Conservation (phyloP, 352 stramenopile species). For the Thraustochytrium striatum region DNA sequence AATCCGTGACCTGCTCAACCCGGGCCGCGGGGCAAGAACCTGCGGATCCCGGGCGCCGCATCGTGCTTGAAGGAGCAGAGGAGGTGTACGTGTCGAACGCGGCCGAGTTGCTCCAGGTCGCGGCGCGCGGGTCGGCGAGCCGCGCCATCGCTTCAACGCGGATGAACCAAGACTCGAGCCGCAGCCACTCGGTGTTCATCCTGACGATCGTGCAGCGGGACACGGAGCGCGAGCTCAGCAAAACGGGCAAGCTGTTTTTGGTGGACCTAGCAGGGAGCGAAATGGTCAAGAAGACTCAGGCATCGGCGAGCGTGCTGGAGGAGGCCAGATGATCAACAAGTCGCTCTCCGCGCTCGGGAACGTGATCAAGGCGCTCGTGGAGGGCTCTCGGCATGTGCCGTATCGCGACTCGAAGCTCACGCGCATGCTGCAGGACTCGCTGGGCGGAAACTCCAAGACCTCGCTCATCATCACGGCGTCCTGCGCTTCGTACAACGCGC, state of each 20-base stretch:
- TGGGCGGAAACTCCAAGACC: slow-evolving; percentile 87
- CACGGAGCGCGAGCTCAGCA: slow-evolving; percentile 67
- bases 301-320: slow-evolving; percentile 75
- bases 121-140: slow-evolving; percentile 70
- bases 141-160: slow-evolving; percentile 73
- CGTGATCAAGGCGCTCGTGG: slow-evolving; percentile 87
- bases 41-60: slow-evolving; percentile 75
- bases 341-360: slow-evolving; percentile 84
- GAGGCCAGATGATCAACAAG: slow-evolving; percentile 93
- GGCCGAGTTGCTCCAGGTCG: slow-evolving; percentile 71
- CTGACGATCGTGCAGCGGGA: slow-evolving; percentile 68
- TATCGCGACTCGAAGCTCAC: slow-evolving; percentile 92
- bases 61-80: slow-evolving; percentile 78
- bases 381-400: slow-evolving; percentile 80
- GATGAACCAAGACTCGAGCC: slow-evolving; percentile 80
- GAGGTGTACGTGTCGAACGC: slow-evolving; percentile 76
- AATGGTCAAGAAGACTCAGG: slow-evolving; percentile 51
- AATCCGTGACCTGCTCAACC: slow-evolving; percentile 79
- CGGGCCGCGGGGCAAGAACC: slow-evolving; percentile 68
- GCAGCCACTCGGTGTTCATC: slow-evolving; percentile 80
- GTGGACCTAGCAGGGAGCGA: slow-evolving; percentile 93
- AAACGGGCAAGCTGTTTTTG: slow-evolving; percentile 85
- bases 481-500: slow-evolving; percentile 76
- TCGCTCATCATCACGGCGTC: slow-evolving; percentile 86
- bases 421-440: slow-evolving; percentile 82